These are phyloP conservation scores for Trichosanthes cucumerina DNA, from an alignment of 306 rosid species.

Conservation along the genomic window DNA sequence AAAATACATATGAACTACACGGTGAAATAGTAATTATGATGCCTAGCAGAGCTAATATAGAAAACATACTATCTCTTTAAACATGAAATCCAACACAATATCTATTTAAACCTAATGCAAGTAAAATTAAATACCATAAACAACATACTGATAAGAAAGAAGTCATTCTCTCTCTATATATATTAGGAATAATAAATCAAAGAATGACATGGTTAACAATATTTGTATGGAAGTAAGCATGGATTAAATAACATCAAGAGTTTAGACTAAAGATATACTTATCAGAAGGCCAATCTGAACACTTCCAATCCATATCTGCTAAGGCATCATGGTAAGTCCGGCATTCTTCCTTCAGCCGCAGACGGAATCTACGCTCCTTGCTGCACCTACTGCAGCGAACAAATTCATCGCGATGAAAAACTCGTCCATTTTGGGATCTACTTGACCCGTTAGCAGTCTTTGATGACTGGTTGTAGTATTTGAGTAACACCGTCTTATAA, in stretches of 20 bases:
- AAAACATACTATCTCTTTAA: neutral
- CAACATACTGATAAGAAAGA: neutral
- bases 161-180: neutral
- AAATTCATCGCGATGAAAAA: constrained; percentile 85
- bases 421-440: constrained; percentile 57
- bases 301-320: constrained; percentile 69
- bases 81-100: neutral
- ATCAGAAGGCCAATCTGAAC: constrained; percentile 74
- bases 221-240: neutral
- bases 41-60: neutral
- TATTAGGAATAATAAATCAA: neutral
- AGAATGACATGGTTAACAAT: neutral
- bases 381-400: constrained; percentile 59
- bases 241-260: neutral
- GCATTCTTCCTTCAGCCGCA: constrained; percentile 83
- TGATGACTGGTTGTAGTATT: constrained; percentile 71
- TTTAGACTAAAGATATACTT: constrained; percentile 37
- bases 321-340: constrained; percentile 77
- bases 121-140: neutral
- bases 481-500: constrained; percentile 76
- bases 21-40: neutral
- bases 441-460: constrained; percentile 53
- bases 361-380: constrained; percentile 86
- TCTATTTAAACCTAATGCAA: neutral
- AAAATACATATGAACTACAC: neutral